These are phyloP conservation scores for Dictyostelium purpureum DNA, from an alignment of 78 protist genomes.

Conservation along the genomic window DNA sequence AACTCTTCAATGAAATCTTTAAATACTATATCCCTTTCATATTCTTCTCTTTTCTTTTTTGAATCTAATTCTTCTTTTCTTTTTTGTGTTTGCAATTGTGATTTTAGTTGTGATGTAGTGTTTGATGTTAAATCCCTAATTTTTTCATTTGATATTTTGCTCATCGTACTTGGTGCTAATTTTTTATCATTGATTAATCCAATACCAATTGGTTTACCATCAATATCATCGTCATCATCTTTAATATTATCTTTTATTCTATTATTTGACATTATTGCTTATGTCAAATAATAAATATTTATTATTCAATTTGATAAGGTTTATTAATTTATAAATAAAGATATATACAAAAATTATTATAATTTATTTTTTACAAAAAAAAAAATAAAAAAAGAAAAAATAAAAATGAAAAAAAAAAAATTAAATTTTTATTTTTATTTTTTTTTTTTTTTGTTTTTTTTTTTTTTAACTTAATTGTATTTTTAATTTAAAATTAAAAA, in stretches of 20 bases:
- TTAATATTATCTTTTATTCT: not conserved
- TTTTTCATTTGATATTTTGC: slow-evolving; percentile 10
- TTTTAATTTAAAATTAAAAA: too few relatives aligned
- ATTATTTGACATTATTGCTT: too few relatives aligned
- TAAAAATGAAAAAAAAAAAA: too few relatives aligned
- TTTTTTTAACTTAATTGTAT: too few relatives aligned
- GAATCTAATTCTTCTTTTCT: slow-evolving; percentile 21
- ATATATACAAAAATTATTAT: too few relatives aligned
- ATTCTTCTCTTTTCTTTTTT: not conserved
- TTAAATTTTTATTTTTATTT: too few relatives aligned
- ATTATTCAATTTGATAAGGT: too few relatives aligned
- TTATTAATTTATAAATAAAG: too few relatives aligned
- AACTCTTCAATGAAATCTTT: slow-evolving; percentile 6
- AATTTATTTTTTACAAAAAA: too few relatives aligned
- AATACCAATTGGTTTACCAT: not conserved
- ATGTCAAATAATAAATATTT: too few relatives aligned
- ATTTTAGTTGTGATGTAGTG: not conserved
- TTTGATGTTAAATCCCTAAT: not conserved
- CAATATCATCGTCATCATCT: not conserved
- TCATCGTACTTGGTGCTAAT: slow-evolving; percentile 24
- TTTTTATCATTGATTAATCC: slow-evolving; percentile 5
- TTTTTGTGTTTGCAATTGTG: not conserved
- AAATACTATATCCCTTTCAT: not conserved
- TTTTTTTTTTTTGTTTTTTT: too few relatives aligned
- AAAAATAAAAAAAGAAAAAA: too few relatives aligned